phyloP scores from a whole-genome alignment of 192 early-diverging fungal species.

The Coemansia sp. region DNA sequence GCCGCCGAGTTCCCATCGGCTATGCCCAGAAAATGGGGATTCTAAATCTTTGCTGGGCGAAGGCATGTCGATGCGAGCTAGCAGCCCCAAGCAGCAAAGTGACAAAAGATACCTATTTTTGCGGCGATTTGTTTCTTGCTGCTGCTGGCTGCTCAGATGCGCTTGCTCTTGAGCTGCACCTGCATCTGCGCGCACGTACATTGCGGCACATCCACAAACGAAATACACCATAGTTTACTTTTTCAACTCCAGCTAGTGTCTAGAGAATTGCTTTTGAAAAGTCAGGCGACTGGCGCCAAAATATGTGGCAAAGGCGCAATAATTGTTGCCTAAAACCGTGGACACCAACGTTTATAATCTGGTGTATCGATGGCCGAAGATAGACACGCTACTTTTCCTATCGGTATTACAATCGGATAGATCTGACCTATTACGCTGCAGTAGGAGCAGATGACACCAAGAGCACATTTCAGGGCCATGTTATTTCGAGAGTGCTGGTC shows the following conservation, averaged over 20 bases:
- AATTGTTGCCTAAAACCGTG: not conserved
- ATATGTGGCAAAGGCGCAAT: not conserved
- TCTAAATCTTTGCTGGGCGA: not conserved
- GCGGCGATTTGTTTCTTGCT: no score
- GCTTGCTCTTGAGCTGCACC: not conserved
- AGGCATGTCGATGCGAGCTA: not conserved
- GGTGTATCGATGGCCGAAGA: not conserved
- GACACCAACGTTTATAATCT: not conserved
- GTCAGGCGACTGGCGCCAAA: not conserved
- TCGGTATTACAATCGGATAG: not conserved
- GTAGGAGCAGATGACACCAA: not conserved
- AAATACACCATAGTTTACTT: not conserved
- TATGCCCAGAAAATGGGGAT: not conserved
- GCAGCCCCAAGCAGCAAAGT: not conserved
- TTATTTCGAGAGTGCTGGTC: not conserved
- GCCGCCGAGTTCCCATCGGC: not conserved
- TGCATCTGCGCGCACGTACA: not conserved
- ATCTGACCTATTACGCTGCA: not conserved
- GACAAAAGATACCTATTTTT: not conserved
- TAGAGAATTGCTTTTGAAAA: not conserved
- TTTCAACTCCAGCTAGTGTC: not conserved
- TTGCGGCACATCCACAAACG: not conserved
- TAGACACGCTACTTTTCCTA: not conserved
- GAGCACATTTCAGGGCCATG: not conserved
- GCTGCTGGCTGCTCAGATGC: no score